A percentile compares a stretch with the other conserved stretches of the same genome.
Conservation (phyloP, 2,329 filamentous ascomycete genomes). For the Botryotinia narcissicola region DNA sequence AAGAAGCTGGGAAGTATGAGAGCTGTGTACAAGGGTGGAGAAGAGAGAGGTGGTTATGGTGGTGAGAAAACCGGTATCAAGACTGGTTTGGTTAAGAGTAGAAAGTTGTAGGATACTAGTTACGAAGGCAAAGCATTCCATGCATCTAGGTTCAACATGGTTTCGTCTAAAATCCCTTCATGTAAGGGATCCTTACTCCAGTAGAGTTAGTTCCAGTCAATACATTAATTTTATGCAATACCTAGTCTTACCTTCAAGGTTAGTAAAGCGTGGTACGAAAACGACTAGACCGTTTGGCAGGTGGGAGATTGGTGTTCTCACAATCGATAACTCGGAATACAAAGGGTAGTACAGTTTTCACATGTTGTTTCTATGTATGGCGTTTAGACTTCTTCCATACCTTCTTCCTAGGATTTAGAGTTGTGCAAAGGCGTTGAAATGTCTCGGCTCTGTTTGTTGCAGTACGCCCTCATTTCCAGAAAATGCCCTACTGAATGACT, state of each 20-base stretch:
- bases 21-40: conserved; percentile 80
- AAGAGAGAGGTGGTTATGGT: conserved; percentile 80
- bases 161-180: background rate
- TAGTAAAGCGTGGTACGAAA: conserved; percentile 2
- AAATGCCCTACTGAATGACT: background rate
- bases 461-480: conserved; percentile 3
- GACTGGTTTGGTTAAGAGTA: conserved; percentile 85
- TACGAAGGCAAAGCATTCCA: background rate
- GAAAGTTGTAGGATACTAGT: conserved; percentile 59
- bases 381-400: background rate
- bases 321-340: background rate
- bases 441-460: conserved; percentile 10
- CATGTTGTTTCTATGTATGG: background rate
- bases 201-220: background rate
- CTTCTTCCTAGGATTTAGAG: conserved; percentile 6
- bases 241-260: background rate
- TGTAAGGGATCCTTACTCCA: background rate
- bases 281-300: conserved; percentile 3
- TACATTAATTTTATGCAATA: background rate
- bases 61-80: conserved; percentile 97
- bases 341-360: conserved; percentile 10
- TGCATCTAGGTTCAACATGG: background rate
- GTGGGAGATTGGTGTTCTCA: background rate
- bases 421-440: conserved; percentile 12
- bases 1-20: conserved; percentile 93